Conservation (phyloP, 2,329 filamentous ascomycete species). For the Botrytis squamosa region DNA sequence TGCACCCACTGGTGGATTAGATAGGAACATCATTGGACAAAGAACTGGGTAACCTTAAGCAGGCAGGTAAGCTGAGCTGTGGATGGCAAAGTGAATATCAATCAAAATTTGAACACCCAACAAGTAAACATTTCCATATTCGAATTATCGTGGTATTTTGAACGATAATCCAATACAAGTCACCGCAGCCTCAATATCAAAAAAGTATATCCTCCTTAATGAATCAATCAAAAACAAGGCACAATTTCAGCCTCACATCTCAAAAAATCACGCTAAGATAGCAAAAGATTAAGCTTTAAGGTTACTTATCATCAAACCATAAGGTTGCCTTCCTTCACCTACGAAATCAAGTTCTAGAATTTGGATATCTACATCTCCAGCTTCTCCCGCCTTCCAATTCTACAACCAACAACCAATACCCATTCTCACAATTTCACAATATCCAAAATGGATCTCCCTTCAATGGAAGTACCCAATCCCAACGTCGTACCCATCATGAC, state of each 20-base stretch:
- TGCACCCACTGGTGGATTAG: not conserved
- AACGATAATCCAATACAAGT: too few relatives aligned
- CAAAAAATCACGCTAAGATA: not conserved
- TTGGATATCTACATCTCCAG: not conserved
- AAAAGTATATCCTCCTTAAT: not conserved
- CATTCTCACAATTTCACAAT: not conserved
- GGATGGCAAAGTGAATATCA: not conserved
- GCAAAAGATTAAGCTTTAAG: not conserved
- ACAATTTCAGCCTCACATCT: constrained; percentile 2
- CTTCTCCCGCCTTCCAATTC: not conserved
- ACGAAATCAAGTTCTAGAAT: not conserved
- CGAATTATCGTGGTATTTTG: too few relatives aligned
- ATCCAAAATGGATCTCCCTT: not conserved
- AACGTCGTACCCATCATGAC: constrained; percentile 21
- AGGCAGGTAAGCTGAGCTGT: not conserved
- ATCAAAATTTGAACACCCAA: not conserved
- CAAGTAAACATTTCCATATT: too few relatives aligned
- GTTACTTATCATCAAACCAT: constrained; percentile 1
- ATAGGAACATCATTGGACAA: not conserved
- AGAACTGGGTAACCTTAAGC: not conserved
- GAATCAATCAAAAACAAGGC: constrained; percentile 4
- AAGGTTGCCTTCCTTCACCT: not conserved
- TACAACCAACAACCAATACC: not conserved
- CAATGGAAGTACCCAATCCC: constrained; percentile 8
- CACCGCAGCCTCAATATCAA: not conserved